Conservation (phyloP, 768 basidiomycete species). For the Mycena olivaceomarginata region DNA sequence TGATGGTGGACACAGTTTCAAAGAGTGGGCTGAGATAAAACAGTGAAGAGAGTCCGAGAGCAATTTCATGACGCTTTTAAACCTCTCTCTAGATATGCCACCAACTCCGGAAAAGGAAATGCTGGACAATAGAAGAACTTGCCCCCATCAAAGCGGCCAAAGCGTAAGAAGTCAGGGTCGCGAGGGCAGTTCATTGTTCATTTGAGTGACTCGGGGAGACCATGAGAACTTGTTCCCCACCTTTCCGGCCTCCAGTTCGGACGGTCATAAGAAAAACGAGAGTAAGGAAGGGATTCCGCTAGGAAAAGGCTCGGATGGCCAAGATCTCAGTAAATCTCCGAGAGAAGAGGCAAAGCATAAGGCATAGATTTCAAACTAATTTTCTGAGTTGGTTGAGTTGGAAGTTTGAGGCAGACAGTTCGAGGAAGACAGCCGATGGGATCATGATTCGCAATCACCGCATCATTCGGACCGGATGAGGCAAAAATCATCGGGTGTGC, state of each 20-base stretch:
- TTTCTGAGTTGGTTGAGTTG: no score
- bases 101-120: conserved; percentile 30
- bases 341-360: no score
- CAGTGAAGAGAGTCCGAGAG: neutral
- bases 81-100: conserved; percentile 6
- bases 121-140: conserved; percentile 11
- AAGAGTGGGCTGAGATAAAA: neutral
- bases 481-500: neutral
- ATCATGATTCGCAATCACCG: neutral
- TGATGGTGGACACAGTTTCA: neutral
- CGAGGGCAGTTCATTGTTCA: conserved; percentile 5
- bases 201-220: neutral
- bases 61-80: conserved; percentile 6
- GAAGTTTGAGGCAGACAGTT: no score
- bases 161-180: neutral
- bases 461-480: neutral
- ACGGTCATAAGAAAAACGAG: no score
- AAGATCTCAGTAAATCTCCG: no score
- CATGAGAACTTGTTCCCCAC: no score
- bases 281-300: no score
- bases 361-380: no score
- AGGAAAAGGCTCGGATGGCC: no score
- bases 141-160: conserved; percentile 14
- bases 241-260: no score
- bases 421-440: neutral